Evolutionary conservation across 768 basidiomycete species (phyloP).

Genomic region (Boletus subparvulus): DNA sequence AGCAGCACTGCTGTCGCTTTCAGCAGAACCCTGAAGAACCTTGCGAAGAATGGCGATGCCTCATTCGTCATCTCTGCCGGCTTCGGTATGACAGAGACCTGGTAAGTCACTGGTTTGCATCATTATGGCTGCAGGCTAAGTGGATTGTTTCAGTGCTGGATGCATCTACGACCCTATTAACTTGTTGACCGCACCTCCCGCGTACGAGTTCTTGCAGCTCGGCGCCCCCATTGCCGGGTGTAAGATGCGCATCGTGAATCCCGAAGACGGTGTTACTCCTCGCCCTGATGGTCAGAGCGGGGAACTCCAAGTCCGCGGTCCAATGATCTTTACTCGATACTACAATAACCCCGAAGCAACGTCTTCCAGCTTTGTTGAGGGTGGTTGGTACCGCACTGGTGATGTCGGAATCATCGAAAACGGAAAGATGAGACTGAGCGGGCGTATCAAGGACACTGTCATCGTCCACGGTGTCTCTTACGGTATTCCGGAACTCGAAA

Average conservation of each 20-base stretch:
- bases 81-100: constrained; percentile 42
- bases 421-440: constrained; percentile 37
- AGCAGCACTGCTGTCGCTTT: constrained; percentile 39
- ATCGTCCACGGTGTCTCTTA: constrained; percentile 48
- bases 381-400: constrained; percentile 60
- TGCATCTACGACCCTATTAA: constrained; percentile 39
- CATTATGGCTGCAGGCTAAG: background rate
- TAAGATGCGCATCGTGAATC: constrained; percentile 36
- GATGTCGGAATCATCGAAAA: constrained; percentile 45
- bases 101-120: constrained; percentile 16
- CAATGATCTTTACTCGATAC: constrained; percentile 44
- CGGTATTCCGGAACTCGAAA: constrained; percentile 38
- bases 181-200: constrained; percentile 12
- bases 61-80: constrained; percentile 36
- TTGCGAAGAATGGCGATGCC: constrained; percentile 24
- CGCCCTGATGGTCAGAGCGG: constrained; percentile 35
- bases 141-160: constrained; percentile 28
- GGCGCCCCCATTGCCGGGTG: constrained; percentile 32
- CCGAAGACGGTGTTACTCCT: constrained; percentile 27
- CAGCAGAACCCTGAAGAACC: constrained; percentile 30
- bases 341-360: constrained; percentile 51
- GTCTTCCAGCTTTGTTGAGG: constrained; percentile 42
- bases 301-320: constrained; percentile 42
- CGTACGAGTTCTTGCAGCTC: constrained; percentile 40
- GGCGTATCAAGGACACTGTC: constrained; percentile 43